Evolutionary conservation across 805 yeast genomes (phyloP), one percentile per base, ranked within the genome.

Genomic region (Barnettozyma populi): DNA sequence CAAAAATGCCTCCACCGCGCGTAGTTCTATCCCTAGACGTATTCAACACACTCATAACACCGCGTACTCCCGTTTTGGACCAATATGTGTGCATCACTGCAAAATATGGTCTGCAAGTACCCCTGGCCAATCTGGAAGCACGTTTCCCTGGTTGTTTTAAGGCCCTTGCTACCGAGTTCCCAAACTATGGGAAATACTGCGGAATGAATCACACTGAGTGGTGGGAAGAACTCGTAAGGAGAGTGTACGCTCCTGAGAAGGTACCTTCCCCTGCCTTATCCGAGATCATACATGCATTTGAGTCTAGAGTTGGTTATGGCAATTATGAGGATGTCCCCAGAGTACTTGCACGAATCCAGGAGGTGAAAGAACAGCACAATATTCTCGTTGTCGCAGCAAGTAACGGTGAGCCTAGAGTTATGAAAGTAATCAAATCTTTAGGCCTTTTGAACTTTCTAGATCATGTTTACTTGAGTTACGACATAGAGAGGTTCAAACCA

Each of bases 371-470:
- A 3, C 44, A 61, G 9, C 10, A 37, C 10, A 70, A 66, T 5
- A 59, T 75, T 1, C 56, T 63, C 1, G 40, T 79, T 8, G 71
- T 78, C 1, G 70, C 79, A 4, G 67, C 79, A 8, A 77, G 84
- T 48, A 85, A 85, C 59, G 80, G 88, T 0, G 90, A 84, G 61
- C 73, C 76, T 2, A 57, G 81, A 14, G 75, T 77, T n/a, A 59
- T 67, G 27, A 56, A 60, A 5, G 62, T 82, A 4, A 51, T 85
- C 24, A 52, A 75, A 25, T 69, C 73, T 53, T 69, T 84, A 40
- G 75, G 71, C 0, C 52, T 83, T 18, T 52, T 56, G 19, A 46
- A 68, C 19, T 78, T 59, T 53, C 71, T 83, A 52, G 57, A 65
- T 9, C 55, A 58, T 2, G 66, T 80, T 4, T 78, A 73, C 57